Base-by-base conservation (phyloP, 2,329 filamentous ascomycete species). In the Xylariaceae sp. region DNA sequence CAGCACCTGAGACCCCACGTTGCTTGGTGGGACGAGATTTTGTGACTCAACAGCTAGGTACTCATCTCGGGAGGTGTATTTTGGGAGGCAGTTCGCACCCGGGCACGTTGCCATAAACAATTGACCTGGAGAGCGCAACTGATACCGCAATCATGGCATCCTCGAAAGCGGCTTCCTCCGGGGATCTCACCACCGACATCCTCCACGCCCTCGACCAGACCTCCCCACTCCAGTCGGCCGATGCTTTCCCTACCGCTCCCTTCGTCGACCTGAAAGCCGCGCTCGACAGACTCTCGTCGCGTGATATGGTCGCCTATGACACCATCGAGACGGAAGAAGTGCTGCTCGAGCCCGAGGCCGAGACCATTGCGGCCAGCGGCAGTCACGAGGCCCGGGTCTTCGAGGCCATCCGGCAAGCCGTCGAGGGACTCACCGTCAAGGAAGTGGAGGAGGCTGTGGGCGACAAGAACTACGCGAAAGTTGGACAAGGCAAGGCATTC, bases 401-500 rank as follows among this genome's bases (percentile, higher is more conserved):
- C 51, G 77, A 86, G 51, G 83, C 82, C 1, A 66, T 90, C 37
- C 70, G 74, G 47, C 67, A 73, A 45, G 80, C 82, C 19, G 57
- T 88, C 45, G 87, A 90, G 53, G 89, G 88, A 15, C 69, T 95
- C 59, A 83, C 83, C 45, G 82, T 96, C 39, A 66, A 73, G 44
- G 84, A 90, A 46, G 66, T 89, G 36, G 74, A 81, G 61, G 67
- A 66, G 55, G 67, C 66, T 35, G 78, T 90, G 44, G 82, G 83
- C 36, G 77, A 83, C 59, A 84, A 85, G 59, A 78, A 67, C 30
- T 80, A 76, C 28, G 71, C 80, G 31, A 90, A 86, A 64, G 69
- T 95, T 40, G 92, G 92, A n/a, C 83, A 92, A 58, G 88, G 88
- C 50, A 94, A 92, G 65, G 90, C 90, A 21, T 94, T 96, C 68